Base-by-base conservation (phyloP, 805 yeast species). In the Cyberlindnera japonica region DNA sequence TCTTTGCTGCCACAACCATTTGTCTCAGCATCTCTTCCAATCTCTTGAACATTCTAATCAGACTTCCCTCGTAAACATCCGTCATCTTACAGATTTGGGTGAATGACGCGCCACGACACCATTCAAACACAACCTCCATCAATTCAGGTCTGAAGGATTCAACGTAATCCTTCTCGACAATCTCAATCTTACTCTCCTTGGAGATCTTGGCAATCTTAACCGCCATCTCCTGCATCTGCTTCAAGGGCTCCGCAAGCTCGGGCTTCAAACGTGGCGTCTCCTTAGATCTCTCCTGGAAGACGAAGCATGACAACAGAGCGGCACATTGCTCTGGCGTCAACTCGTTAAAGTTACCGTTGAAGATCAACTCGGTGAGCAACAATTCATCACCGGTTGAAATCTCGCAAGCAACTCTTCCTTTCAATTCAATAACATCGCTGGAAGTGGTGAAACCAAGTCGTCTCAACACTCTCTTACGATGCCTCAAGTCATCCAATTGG, bases 71-170 rank as follows among this genome's bases (percentile, higher is more conserved):
- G 53, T 91, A 93, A 32, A 93, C 98, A 59, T 93, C 99, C 0
- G 99, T 93, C 96, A 93, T 89, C 63, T 91, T 91, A 68, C 98
- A 91, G 48, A 93, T 91, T 61, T 91, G 96, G 0, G 97, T 91
- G 63, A 93, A 93, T 0, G 93, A 70, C 6, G 96, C 96, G 15
- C 98, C 98, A 59, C 83, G 82, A 62, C 96, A 88, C 99, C 99
- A 93, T 35, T 91, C 85, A 62, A 69, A 88, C 1, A 93, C 96
- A 37, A 93, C 97, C 61, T 90, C 98, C 98, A 93, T 91, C 46
- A 93, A 72, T 59, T 93, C 96, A 15, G 89, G 83, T 64, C 95
- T 80, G 69, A 93, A 95, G 20, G 83, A 74, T 59, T 89, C 96
- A 29, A 93, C 83, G 58, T 93, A 93, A 43, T 90, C 98, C 55